Evolutionary conservation across 164 flowering plant species (phyloP), one percentile per base, ranked within the genome.

Genomic region (Vitis rotundifolia): DNA sequence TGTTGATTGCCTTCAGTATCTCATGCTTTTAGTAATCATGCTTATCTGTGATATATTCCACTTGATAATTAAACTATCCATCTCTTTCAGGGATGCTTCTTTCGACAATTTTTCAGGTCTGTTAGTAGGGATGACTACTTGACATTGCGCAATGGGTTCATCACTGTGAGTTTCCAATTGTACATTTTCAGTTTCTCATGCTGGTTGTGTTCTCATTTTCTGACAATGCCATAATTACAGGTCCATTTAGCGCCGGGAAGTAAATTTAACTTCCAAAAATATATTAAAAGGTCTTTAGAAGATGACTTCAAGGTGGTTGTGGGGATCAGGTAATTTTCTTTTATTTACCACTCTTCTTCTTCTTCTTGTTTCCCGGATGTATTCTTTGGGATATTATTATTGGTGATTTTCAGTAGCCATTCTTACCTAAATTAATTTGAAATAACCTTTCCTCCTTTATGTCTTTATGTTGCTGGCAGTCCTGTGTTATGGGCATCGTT

Each of bases 71-170:
- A 66, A 57, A 52, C 1, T 64, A 10, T 69, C 9, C 54, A 60
- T 76, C 47, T 50, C n/a, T 75, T 80, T 78, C 83, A 95, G 99
- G 94, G 85, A 59, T 89, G 96, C 82, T 95, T 95, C 84, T 85
- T 90, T 47, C 79, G 93, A 18, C 99, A 95, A 77, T 90, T 95
- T 79, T 91, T 86, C 77, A 76, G 81, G 72, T 93, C 98, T 63
- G 99, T 95, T 65, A 77, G 83, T 29, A 95, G 77, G 80, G 74
- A 90, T 28, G 99, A 95, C 71, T 95, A 95, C 81, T 31, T 95
- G 82, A 82, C 99, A 19, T 61, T 95, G 83, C 93, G 99, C 50
- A 87, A 95, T 79, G 99, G 97, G 44, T 95, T 95, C 77, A 87
- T 95, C 49, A 64, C 66, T 59, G 85, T 76, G 67, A 76, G 85